These are phyloP conservation scores for Protomyces pachydermus DNA, from an alignment of 1,139 yeast genomes.

Conservation along the genomic window DNA sequence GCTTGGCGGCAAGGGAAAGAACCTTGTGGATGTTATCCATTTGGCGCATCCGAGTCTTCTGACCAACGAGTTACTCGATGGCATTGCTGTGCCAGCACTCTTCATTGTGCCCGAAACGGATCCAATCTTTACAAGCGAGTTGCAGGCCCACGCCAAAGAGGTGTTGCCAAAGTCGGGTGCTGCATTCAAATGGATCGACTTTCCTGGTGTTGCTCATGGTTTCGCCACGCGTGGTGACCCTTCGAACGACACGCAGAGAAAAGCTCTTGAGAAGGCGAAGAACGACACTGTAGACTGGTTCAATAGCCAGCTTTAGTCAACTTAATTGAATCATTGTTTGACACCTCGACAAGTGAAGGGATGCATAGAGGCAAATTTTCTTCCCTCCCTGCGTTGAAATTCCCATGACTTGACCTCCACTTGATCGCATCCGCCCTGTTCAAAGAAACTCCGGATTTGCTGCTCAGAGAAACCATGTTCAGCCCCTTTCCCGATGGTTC, in stretches of 20 bases:
- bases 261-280: slow-evolving; percentile 2
- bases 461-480: not conserved
- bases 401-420: slow-evolving; percentile 10
- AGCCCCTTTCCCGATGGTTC: slow-evolving; percentile 16
- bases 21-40: not conserved
- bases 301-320: not conserved
- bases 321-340: not conserved
- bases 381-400: not conserved
- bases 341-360: slow-evolving; percentile 14
- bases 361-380: slow-evolving; percentile 3
- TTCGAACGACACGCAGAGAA: not conserved
- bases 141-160: not conserved
- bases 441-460: slow-evolving; percentile 1
- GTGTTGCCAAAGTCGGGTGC: not conserved
- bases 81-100: not conserved
- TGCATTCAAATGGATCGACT: not conserved
- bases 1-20: not conserved
- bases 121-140: not conserved
- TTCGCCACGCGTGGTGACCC: slow-evolving; percentile 12
- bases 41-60: slow-evolving; percentile 2
- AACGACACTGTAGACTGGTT: not conserved
- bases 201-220: slow-evolving; percentile 3
- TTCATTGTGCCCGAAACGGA: not conserved
- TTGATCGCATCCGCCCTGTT: slow-evolving; percentile 7
- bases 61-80: slow-evolving; percentile 3